Evolutionary conservation across 106 monocot species (phyloP), one percentile per base, ranked within the genome.

Genomic region (Narthecium ossifragum): DNA sequence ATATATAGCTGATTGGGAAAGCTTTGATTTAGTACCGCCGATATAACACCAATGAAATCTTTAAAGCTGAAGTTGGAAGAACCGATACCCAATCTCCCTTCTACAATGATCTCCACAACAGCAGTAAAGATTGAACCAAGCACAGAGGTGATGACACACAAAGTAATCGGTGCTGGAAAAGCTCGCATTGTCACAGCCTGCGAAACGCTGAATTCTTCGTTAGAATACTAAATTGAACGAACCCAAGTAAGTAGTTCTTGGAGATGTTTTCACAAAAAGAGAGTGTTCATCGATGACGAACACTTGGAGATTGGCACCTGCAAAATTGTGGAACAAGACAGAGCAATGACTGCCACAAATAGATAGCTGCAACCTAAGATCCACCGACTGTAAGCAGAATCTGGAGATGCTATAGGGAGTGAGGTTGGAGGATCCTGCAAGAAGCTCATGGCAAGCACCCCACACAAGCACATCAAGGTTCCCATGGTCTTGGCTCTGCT

Each of bases 401-500:
- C 46, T 6, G 25, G 4, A 47, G 69, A 33, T 28, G 36, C 33
- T 8, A 25, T 10, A 1, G 26, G 12, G 2, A 65, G 54, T 18
- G 74, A 33, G 2, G 47, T 15, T 24, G 67, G n/a, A 17, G 78
- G 73, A 30, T 36, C 70, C 57, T 85, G 78, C 49, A 81, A 50
- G 68, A 90, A 74, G 76, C 81, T 79, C 78, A 90, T 90, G 1
- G 70, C 59, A 13, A 85, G 64, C 10, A 63, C 75, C 1, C 90
- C 90, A 21, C 64, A 22, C 65, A 90, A 53, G 70, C 90, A 90
- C 52, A 90, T 48, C 30, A 79, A 46, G 8, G 90, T 85, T 7
- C 90, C 90, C 26, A 90, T 1, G 7, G 82, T 61, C 76, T 90
- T 90, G 71, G 82, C 73, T 56, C 63, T 67, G 21, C 66, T 76